phyloP scores from a whole-genome alignment of 164 flowering plant species.

The Vitis cinerea region DNA sequence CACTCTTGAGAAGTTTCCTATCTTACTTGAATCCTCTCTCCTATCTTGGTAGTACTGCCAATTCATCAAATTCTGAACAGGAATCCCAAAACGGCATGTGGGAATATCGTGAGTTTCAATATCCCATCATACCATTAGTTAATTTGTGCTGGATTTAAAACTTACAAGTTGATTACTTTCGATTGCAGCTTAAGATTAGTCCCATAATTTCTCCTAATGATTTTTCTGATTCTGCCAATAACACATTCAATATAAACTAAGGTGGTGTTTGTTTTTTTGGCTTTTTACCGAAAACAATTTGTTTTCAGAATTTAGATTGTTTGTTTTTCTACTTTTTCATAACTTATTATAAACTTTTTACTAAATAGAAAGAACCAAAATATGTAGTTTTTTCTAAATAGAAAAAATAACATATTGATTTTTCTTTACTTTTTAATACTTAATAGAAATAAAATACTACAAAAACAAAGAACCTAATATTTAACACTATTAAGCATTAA shows the following conservation, averaged over 20 bases:
- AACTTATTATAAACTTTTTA: no score
- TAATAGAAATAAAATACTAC: no score
- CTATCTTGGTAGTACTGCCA: conserved; percentile 50
- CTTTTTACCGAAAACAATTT: no score
- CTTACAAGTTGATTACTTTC: background rate
- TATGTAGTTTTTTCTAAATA: no score
- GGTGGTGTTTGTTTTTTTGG: no score
- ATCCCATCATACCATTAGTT: background rate
- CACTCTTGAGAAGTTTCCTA: conserved; percentile 38
- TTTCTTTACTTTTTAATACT: no score
- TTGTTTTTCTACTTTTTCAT: no score
- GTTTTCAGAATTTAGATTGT: no score
- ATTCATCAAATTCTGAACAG: conserved; percentile 41
- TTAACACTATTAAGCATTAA: no score
- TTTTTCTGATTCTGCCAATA: background rate
- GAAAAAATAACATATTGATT: no score
- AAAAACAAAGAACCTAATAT: no score
- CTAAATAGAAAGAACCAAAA: no score
- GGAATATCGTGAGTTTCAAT: conserved; percentile 57
- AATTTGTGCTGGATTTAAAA: background rate
- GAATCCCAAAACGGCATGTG: conserved; percentile 35
- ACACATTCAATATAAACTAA: background rate
- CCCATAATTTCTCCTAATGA: background rate
- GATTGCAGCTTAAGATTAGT: background rate
- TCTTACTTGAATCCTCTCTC: conserved; percentile 76